phyloP scores from a whole-genome alignment of 1,284 basidiomycete species.

The Ganoderma sp. region DNA sequence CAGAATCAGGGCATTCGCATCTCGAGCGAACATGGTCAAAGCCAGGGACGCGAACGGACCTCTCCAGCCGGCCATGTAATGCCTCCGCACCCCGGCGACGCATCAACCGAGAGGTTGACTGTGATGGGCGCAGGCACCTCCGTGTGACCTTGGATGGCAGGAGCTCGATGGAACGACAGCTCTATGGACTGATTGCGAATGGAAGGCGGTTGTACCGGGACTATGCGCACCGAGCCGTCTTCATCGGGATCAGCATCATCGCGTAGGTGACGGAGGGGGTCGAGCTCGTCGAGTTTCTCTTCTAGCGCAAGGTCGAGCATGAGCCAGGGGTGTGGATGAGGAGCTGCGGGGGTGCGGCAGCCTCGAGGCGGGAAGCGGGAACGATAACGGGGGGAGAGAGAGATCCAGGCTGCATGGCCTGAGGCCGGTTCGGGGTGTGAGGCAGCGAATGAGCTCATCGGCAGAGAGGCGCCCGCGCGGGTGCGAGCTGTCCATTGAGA shows the following conservation, averaged over 20 bases:
- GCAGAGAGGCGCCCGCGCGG: conserved; percentile 4
- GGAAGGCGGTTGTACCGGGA: conserved; percentile 65
- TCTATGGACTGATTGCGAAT: conserved; percentile 54
- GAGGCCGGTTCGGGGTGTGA: conserved; percentile 12
- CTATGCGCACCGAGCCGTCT: conserved; percentile 44
- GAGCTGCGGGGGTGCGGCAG: conserved; percentile 4
- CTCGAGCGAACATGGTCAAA: conserved; percentile 11
- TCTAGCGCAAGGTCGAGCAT: conserved; percentile 48
- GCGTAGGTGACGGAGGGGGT: conserved; percentile 72
- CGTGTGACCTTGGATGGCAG: conserved; percentile 7
- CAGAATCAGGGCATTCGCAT: conserved; percentile 15
- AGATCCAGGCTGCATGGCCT: conserved; percentile 13
- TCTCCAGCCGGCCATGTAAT: conserved; percentile 93
- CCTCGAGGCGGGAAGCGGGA: conserved; percentile 20
- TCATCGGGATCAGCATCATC: conserved; percentile 43
- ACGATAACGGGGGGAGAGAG: conserved; percentile 12
- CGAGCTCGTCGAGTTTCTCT: conserved; percentile 59
- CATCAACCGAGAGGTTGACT: conserved; percentile 69
- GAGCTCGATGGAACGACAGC: conserved; percentile 50
- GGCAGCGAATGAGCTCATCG: conserved; percentile 12
- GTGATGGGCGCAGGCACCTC: conserved; percentile 40
- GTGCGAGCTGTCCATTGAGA: not conserved
- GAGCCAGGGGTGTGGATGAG: not conserved
- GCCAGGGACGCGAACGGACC: conserved; percentile 53
- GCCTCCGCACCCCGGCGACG: conserved; percentile 88